phyloP scores from a whole-genome alignment of 805 yeast genomes.

The Yamadazyma olivae region DNA sequence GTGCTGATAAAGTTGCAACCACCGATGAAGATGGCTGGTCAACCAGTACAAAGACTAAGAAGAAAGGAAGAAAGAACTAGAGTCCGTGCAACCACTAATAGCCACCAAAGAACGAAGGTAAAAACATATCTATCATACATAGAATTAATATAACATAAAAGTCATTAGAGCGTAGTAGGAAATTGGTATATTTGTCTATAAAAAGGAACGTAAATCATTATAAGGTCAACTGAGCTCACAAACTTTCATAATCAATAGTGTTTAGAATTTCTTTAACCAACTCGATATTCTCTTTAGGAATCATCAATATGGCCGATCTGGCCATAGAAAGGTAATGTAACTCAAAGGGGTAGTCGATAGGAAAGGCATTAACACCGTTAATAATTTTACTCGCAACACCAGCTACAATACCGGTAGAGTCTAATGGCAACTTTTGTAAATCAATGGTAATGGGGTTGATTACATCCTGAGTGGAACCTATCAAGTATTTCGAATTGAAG shows the following conservation, averaged over 20 bases:
- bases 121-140: too few species aligned
- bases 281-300: constrained; percentile 48
- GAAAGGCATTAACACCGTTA: constrained; percentile 21
- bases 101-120: too few species aligned
- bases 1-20: constrained; percentile 34
- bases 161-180: too few species aligned
- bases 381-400: constrained; percentile 55
- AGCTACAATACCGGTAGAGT: constrained; percentile 64
- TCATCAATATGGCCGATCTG: constrained; percentile 54
- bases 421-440: constrained; percentile 50
- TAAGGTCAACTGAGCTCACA: too few species aligned
- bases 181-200: too few species aligned
- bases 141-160: too few species aligned
- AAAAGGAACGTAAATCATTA: too few species aligned
- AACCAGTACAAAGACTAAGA: constrained; percentile 37
- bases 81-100: too few species aligned
- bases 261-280: constrained; percentile 25
- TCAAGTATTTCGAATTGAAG: constrained; percentile 38
- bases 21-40: constrained; percentile 49
- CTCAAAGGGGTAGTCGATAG: constrained; percentile 30
- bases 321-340: constrained; percentile 64
- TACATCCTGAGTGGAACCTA: constrained; percentile 56
- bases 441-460: constrained; percentile 58
- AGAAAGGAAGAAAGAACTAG: constrained; percentile 30
- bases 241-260: constrained; percentile 5